A percentile compares a stretch with the other conserved stretches of the same genome.
These are phyloP conservation scores for Hypoxylon sp. DNA, from an alignment of 2,329 filamentous ascomycete genomes.

Conservation along the genomic window DNA sequence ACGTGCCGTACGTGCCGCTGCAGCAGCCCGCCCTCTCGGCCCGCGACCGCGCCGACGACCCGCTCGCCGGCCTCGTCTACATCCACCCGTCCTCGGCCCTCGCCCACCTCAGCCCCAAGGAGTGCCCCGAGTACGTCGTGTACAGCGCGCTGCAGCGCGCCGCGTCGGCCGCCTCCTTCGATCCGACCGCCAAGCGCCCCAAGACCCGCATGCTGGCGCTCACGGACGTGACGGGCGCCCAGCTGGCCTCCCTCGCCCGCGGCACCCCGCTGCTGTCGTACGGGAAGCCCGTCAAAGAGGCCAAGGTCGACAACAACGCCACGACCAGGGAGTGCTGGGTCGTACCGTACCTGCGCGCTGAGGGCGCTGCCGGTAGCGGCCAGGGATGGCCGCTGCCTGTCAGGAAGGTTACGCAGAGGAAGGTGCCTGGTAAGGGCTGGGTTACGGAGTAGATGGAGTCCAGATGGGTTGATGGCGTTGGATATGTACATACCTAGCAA, in stretches of 20 bases:
- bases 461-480: neutral
- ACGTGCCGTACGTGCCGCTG: conserved; percentile 90
- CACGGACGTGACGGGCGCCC: conserved; percentile 77
- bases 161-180: conserved; percentile 55
- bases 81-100: conserved; percentile 87
- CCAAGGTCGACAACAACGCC: conserved; percentile 52
- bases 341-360: conserved; percentile 76
- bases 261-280: conserved; percentile 85
- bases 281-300: conserved; percentile 91
- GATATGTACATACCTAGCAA: too few species aligned
- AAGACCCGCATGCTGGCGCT: conserved; percentile 90
- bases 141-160: conserved; percentile 85
- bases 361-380: conserved; percentile 68
- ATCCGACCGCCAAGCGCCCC: conserved; percentile 58
- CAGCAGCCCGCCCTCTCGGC: conserved; percentile 66
- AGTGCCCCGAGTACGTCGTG: conserved; percentile 86
- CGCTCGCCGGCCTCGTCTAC: conserved; percentile 75
- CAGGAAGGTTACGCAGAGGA: conserved; percentile 83
- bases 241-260: conserved; percentile 80
- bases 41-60: conserved; percentile 42
- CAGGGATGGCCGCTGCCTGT: conserved; percentile 86
- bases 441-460: conserved; percentile 62
- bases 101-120: conserved; percentile 70
- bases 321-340: conserved; percentile 80
- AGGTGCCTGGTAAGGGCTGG: conserved; percentile 77